These are phyloP conservation scores for Apodospora peruviana DNA, from an alignment of 495 filamentous ascomycete genomes.

Conservation along the genomic window DNA sequence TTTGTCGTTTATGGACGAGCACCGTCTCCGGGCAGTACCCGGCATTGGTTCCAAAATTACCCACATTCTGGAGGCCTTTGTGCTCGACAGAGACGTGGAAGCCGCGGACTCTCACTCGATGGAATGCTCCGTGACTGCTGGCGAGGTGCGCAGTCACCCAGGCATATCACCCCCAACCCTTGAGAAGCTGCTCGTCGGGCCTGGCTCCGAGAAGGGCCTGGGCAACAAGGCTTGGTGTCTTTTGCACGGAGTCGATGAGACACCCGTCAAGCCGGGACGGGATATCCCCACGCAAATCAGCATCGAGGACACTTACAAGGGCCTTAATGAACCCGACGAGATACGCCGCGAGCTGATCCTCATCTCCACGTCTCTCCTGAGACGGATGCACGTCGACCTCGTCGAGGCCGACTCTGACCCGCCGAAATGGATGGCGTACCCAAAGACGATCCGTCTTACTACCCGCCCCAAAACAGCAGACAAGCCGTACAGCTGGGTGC, in stretches of 20 bases:
- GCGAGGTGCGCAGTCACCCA: constrained; percentile 56
- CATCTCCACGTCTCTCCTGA: constrained; percentile 64
- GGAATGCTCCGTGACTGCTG: constrained; percentile 53
- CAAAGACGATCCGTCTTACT: constrained; percentile 67
- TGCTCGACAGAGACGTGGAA: constrained; percentile 39
- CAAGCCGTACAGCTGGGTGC: constrained; percentile 37
- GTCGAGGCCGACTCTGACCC: constrained; percentile 24
- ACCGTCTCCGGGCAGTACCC: constrained; percentile 76
- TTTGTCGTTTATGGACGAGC: constrained; percentile 63
- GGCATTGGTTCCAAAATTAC: constrained; percentile 80
- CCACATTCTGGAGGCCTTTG: constrained; percentile 57
- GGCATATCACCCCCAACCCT: constrained; percentile 55
- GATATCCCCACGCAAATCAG: constrained; percentile 82
- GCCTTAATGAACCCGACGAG: constrained; percentile 54
- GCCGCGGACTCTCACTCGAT: constrained; percentile 29
- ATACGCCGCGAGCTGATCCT: constrained; percentile 55
- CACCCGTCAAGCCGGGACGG: constrained; percentile 64
- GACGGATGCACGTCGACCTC: constrained; percentile 74
- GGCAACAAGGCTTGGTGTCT: constrained; percentile 57
- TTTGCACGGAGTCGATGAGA: constrained; percentile 57
- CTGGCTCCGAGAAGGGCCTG: constrained; percentile 63
- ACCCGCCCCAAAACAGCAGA: constrained; percentile 54
- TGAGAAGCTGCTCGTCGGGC: constrained; percentile 60
- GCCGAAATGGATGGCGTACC: constrained; percentile 34
- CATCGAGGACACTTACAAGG: constrained; percentile 82